These are phyloP conservation scores for Pleurostoma richardsiae DNA, from an alignment of 2,329 filamentous ascomycete species.

Conservation along the genomic window DNA sequence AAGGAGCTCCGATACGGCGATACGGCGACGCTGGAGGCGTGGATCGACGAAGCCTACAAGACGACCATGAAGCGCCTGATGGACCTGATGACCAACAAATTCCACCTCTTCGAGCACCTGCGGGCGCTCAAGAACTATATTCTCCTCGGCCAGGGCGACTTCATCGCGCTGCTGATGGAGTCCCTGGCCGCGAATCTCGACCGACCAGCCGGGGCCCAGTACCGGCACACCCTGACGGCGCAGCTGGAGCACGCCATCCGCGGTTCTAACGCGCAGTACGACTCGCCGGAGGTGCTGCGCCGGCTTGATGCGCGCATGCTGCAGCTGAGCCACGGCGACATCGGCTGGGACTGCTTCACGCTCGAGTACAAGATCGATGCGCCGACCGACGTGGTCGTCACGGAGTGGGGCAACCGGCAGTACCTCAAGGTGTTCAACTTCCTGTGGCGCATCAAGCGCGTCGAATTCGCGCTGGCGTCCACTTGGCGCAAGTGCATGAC, in stretches of 20 bases:
- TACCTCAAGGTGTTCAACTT: constrained; percentile 99
- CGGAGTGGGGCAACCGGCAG: constrained; percentile 89
- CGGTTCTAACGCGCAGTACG: constrained; percentile 94
- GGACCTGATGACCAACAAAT: constrained; percentile 89
- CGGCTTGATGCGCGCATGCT: constrained; percentile 97
- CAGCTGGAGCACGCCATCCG: constrained; percentile 96
- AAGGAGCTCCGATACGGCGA: constrained; percentile 91
- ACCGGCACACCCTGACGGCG: constrained; percentile 93
- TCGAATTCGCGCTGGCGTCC: constrained; percentile 86
- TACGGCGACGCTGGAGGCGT: constrained; percentile 83
- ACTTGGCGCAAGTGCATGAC: constrained; percentile 97
- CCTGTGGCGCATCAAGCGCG: constrained; percentile 94
- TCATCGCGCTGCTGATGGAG: constrained; percentile 95
- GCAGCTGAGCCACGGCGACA: constrained; percentile 91
- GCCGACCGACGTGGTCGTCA: constrained; percentile 94
- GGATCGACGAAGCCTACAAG: constrained; percentile 96
- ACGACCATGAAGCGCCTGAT: constrained; percentile 95
- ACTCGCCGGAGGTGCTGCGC: constrained; percentile 84
- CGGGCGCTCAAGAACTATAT: constrained; percentile 92
- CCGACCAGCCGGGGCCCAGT: constrained; percentile 92
- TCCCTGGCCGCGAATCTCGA: constrained; percentile 90
- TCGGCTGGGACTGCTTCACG: constrained; percentile 98
- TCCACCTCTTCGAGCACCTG: constrained; percentile 89
- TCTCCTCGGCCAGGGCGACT: constrained; percentile 90
- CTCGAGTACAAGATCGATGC: constrained; percentile 98